Evolutionary conservation across 208 protist genomes (phyloP).

Genomic region (Angomonas ambiguus): DNA sequence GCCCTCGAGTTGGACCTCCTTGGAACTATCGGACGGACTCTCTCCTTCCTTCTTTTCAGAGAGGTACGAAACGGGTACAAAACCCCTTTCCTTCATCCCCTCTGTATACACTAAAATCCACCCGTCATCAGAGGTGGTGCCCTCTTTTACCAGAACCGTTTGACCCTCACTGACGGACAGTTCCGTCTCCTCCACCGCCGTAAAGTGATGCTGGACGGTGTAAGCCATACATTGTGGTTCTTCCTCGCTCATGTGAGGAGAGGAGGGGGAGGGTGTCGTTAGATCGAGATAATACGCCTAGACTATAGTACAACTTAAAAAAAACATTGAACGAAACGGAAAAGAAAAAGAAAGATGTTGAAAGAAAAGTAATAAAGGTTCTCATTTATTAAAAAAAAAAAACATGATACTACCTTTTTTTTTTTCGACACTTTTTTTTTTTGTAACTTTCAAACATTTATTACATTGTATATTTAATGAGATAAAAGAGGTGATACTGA

Average conservation of each 20-base stretch:
- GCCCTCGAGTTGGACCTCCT: neutral
- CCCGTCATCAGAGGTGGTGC: slow-evolving; percentile 7
- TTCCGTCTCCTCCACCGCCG: slow-evolving; percentile 13
- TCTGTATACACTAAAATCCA: slow-evolving; percentile 16
- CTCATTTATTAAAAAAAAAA: neutral
- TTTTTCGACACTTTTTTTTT: neutral
- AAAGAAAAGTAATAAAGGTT: slow-evolving; percentile 3
- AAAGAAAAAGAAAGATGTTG: neutral
- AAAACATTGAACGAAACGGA: neutral
- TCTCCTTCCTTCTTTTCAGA: neutral
- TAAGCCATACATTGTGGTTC: neutral
- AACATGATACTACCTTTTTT: neutral
- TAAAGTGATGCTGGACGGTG: slow-evolving; percentile 3
- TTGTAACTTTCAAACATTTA: neutral
- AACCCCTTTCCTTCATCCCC: slow-evolving; percentile 6
- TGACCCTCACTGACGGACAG: slow-evolving; percentile 10
- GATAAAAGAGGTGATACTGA: neutral
- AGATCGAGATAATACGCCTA: neutral
- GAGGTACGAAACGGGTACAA: slow-evolving; percentile 18
- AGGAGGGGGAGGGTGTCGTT: slow-evolving; percentile 4
- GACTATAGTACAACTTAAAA: neutral
- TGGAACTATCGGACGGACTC: neutral
- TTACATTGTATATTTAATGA: neutral
- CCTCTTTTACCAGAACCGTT: neutral
- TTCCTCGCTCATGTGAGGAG: neutral